These are phyloP conservation scores for Umbelopsis sp. DNA, from an alignment of 371 early-diverging fungal species.

Conservation along the genomic window DNA sequence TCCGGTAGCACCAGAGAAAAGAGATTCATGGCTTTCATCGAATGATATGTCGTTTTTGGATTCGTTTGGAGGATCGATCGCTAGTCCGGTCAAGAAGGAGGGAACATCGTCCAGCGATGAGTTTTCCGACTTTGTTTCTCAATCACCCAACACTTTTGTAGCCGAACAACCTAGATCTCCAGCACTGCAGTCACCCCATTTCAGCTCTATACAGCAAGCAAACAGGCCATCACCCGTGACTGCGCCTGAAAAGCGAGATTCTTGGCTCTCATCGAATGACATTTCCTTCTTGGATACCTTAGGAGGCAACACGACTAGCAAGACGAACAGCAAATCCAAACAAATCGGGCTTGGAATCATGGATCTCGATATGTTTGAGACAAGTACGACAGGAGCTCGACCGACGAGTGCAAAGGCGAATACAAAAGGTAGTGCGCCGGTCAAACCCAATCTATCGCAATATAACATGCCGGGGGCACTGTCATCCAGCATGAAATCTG, in stretches of 20 bases:
- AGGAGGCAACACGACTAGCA: neutral
- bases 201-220: neutral
- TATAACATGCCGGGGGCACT: neutral
- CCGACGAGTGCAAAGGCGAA: neutral
- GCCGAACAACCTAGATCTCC: neutral
- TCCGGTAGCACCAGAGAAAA: neutral
- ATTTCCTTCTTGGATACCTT: slow-evolving; percentile 6
- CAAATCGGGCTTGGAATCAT: neutral
- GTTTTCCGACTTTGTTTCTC: neutral
- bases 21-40: neutral
- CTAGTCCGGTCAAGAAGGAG: too few relatives aligned
- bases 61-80: neutral
- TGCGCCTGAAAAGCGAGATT: neutral
- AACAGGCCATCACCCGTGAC: neutral
- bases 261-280: slow-evolving; percentile 10
- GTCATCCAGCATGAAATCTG: neutral
- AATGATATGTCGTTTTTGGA: slow-evolving; percentile 14
- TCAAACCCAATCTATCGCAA: neutral
- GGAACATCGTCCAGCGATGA: too few relatives aligned
- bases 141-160: neutral
- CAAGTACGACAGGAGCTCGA: neutral
- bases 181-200: too few relatives aligned
- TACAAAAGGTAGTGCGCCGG: neutral
- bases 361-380: slow-evolving; percentile 10
- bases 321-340: neutral